These are phyloP conservation scores for Pachysandra terminalis DNA, from an alignment of 164 flowering plant species.

Conservation along the genomic window DNA sequence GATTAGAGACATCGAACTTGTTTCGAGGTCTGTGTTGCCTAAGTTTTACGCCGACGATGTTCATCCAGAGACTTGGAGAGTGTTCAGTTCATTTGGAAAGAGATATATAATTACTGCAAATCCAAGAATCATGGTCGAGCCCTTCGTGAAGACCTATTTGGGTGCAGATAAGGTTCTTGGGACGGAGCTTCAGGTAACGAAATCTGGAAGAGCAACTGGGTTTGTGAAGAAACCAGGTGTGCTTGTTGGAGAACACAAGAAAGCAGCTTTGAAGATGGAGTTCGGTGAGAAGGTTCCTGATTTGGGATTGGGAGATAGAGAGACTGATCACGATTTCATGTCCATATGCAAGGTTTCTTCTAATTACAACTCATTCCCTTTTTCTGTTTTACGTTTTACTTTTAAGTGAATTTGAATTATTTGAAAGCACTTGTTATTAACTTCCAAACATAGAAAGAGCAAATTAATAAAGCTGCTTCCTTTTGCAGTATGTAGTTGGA, in stretches of 20 bases:
- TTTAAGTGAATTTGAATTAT: too few relatives aligned
- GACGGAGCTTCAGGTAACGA: neutral
- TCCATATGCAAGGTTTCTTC: neutral
- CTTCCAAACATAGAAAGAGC: too few relatives aligned
- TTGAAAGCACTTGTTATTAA: too few relatives aligned
- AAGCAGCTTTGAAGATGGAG: neutral
- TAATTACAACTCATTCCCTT: neutral
- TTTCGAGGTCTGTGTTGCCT: neutral
- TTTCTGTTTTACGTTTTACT: too few relatives aligned
- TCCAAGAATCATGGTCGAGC: slow-evolving; percentile 1
- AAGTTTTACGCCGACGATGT: neutral
- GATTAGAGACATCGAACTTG: neutral
- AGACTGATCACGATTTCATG: neutral
- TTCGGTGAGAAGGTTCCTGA: neutral
- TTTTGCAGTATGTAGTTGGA: too few relatives aligned
- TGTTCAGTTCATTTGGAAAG: neutral
- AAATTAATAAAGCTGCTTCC: too few relatives aligned
- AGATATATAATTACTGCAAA: neutral
- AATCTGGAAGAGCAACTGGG: neutral
- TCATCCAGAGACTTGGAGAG: neutral
- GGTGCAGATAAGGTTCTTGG: neutral
- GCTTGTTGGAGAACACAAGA: neutral
- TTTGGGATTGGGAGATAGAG: neutral
- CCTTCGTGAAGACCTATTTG: neutral
- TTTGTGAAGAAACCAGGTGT: neutral